These are phyloP conservation scores for Cladorrhinum sp. DNA, from an alignment of 2,329 filamentous ascomycete genomes.

Conservation along the genomic window DNA sequence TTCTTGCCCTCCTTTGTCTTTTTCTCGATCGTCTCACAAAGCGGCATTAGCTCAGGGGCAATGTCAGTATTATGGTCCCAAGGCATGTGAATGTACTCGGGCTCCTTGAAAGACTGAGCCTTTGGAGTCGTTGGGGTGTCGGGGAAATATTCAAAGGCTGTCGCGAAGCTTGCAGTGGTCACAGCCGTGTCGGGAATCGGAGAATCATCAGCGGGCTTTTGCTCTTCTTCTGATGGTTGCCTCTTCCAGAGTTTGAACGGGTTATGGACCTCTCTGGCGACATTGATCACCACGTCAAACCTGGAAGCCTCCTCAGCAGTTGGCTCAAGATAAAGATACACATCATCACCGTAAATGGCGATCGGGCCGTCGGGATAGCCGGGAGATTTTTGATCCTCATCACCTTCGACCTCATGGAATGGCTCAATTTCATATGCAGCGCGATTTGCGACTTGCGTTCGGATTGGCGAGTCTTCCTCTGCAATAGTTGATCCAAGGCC, in stretches of 20 bases:
- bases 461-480: constrained; percentile 58
- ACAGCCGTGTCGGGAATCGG: constrained; percentile 54
- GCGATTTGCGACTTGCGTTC: constrained; percentile 60
- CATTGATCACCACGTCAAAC: constrained; percentile 83
- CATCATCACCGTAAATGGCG: constrained; percentile 73
- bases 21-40: constrained; percentile 75
- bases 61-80: constrained; percentile 92
- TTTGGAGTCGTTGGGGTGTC: constrained; percentile 58
- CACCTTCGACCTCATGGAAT: constrained; percentile 65
- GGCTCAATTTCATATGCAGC: constrained; percentile 58
- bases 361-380: constrained; percentile 81
- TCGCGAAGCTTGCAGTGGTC: constrained; percentile 57
- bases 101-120: constrained; percentile 49
- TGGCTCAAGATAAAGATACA: constrained; percentile 78
- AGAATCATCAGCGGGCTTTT: constrained; percentile 40
- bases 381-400: constrained; percentile 76
- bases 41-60: constrained; percentile 67
- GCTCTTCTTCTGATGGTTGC: constrained; percentile 30
- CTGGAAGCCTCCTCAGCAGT: constrained; percentile 71
- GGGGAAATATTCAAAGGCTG: constrained; percentile 57
- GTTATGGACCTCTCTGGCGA: constrained; percentile 77
- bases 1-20: constrained; percentile 71
- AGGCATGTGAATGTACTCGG: constrained; percentile 82
- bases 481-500: constrained; percentile 43
- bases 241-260: constrained; percentile 53